Evolutionary conservation across 495 filamentous ascomycete species (phyloP), one percentile per base, ranked within the genome.

Genomic region (Penicillium verhagenii): DNA sequence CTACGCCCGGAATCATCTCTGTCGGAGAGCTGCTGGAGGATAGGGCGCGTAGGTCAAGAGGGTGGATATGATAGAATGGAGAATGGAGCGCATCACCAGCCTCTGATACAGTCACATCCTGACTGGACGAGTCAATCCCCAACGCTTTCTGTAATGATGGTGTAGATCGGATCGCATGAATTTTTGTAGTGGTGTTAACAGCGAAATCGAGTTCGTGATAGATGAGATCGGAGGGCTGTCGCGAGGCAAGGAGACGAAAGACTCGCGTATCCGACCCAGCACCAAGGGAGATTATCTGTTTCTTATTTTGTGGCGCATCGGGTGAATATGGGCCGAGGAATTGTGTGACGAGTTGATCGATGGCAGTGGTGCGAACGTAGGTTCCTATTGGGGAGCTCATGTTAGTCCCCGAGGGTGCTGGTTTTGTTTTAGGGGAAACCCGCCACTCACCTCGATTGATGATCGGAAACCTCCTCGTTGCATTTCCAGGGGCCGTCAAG

Each of bases 181-280:
- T 76, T 67, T 96, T 96, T 29, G 80, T 73, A 9, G 72, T 60
- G 20, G 86, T 86, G 57, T 92, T 92, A 38, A 81, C 70, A 0
- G 88, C 77, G 68, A 97, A 98, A 71, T 97, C 94, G 56, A 98
- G 75, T 68, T 98, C 94, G 67, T 97, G 92, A 69, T 97, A 98
- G 50, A 85, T 62, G 25, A 97, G 66, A 39, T 69, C 60, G 6
- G 50, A 38, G 4, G 48, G 31, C 26, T 56, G 61, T 6, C 53
- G 64, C 11, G 66, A 85, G 72, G 38, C 92, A 25, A 73, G 52
- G 3, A 76, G 76, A 20, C 91, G 86, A 56, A 96, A 89, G 61
- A 82, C 85, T 18, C 94, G 82, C 7, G 94, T 98, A 62, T 98
- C 94, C 6, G 93, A 92, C 16, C 94, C 94, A 20, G 94, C 94